These are phyloP conservation scores for Pythium sp. DNA, from an alignment of 352 stramenopile genomes.

Conservation along the genomic window DNA sequence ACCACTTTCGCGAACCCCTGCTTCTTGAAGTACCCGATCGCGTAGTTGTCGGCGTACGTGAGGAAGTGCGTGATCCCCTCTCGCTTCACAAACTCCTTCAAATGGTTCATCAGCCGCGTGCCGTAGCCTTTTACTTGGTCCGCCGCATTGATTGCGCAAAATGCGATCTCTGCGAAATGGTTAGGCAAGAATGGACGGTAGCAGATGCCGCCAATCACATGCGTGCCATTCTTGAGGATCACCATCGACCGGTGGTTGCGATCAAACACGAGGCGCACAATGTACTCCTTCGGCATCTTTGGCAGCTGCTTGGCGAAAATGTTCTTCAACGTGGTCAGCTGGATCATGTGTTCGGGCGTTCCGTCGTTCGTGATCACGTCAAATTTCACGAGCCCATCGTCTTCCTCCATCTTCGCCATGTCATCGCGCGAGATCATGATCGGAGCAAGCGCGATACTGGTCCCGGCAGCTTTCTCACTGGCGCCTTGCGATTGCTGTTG, in stretches of 20 bases:
- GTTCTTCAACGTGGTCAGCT: conserved; percentile 96
- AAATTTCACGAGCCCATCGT: conserved; percentile 76
- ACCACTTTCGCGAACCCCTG: conserved; percentile 91
- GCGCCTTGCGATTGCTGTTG: not conserved
- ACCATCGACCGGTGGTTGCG: conserved; percentile 92
- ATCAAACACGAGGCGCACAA: conserved; percentile 98
- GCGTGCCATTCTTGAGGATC: conserved; percentile 88
- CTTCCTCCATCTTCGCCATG: conserved; percentile 87
- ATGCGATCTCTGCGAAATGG: conserved; percentile 99
- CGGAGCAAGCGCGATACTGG: conserved; percentile 21
- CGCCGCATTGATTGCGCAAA: conserved; percentile 96
- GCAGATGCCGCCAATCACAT: conserved; percentile 98
- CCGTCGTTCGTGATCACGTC: conserved; percentile 92
- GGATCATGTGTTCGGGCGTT: conserved; percentile 80
- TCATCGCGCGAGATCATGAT: conserved; percentile 82
- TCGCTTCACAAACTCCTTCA: conserved; percentile 96
- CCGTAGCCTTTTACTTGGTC: conserved; percentile 98
- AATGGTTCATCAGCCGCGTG: conserved; percentile 99
- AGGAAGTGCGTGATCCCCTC: conserved; percentile 95
- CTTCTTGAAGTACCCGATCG: conserved; percentile 99
- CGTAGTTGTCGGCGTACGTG: conserved; percentile 99
- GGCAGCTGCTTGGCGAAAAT: conserved; percentile 97
- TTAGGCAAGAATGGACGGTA: conserved; percentile 94
- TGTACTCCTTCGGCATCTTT: conserved; percentile 99
- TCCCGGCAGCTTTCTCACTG: not conserved